Base-by-base conservation (phyloP, 192 early-diverging fungal species). In the Chytriomyces sp. region DNA sequence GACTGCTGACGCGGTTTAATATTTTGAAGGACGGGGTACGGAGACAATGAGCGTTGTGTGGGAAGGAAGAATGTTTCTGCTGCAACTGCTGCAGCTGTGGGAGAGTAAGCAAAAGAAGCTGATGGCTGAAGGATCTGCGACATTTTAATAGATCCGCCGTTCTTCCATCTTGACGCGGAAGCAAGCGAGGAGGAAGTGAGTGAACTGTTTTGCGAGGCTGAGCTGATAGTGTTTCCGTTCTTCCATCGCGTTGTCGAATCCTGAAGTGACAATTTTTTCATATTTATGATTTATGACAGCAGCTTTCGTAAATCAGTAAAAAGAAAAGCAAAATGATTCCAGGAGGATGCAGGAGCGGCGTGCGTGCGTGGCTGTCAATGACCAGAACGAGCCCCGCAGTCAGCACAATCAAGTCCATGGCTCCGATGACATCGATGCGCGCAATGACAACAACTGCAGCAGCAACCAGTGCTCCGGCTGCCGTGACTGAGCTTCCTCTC, bases 241-340 rank as follows among this genome's bases (percentile, higher is more conserved):
- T 67, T 67, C 66, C 66, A 67, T 9, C 66, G 66, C 13, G 66
- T 46, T 11, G 26, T 67, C 46, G 53, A 57, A 35, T 35, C 35
- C 35, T 35, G 35, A 35, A 35, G 35, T 35, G 35, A 35, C 35
- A 35, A 35, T 35, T 35, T 35, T 35, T 35, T 35, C 35, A 35
- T 35, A 35, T 35, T 35, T 35, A 35, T 35, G 35, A 4, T 35
- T 35, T 35, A 2, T 35, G 35, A 35, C 35, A 35, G 35, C 35
- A 35, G 35, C 2, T 35, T 35, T 35, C 35, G 35, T 35, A 3
- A 35, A 35, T 4, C 35, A 4, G 4, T 35, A 35, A 35, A 35
- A 35, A 35, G 35, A 35, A 35, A 35, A 35, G 35, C 35, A 35
- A 35, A 35, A 35, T 35, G 35, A 1, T 35, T 35, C 35, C 35